phyloP scores from a whole-genome alignment of 768 basidiomycete genomes.

The Clitopilus passeckerianus region DNA sequence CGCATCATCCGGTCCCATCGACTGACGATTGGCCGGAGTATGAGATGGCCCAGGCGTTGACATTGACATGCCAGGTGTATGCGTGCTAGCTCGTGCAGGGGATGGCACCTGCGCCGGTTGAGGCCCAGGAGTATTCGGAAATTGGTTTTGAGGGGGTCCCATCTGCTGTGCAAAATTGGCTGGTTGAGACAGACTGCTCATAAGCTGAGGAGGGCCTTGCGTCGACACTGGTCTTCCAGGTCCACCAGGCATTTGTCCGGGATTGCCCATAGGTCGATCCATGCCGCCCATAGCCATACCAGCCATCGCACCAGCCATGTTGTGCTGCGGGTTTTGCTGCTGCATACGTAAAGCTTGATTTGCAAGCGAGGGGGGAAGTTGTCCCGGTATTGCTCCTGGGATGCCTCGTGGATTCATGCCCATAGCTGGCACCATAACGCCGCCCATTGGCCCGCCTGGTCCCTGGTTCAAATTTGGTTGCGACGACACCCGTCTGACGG shows the following conservation, averaged over 20 bases:
- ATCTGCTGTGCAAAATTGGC: constrained; percentile 24
- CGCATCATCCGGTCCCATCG: constrained; percentile 41
- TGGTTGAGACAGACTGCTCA: constrained; percentile 39
- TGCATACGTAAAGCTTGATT: constrained; percentile 27
- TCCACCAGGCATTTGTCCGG: not conserved
- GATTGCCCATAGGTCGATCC: not conserved
- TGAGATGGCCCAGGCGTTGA: constrained; percentile 31
- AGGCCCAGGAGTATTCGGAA: constrained; percentile 29
- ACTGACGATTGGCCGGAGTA: constrained; percentile 31
- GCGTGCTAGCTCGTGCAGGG: constrained; percentile 35
- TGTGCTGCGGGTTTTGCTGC: constrained; percentile 26
- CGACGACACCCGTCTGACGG: constrained; percentile 50
- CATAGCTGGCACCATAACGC: no score
- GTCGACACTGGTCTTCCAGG: not conserved
- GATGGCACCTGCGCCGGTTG: constrained; percentile 32
- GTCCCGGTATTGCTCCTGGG: not conserved
- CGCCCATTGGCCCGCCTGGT: constrained; percentile 22
- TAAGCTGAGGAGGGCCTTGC: constrained; percentile 28
- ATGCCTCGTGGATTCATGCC: not conserved
- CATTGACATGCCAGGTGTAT: constrained; percentile 37
- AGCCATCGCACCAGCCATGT: constrained; percentile 7
- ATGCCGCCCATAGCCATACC: constrained; percentile 23
- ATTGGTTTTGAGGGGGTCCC: constrained; percentile 28
- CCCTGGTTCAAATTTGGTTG: constrained; percentile 37
- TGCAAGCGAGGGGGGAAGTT: constrained; percentile 3